These are phyloP conservation scores for Opeltia flavorubescens DNA, from an alignment of 495 filamentous ascomycete species.

Conservation along the genomic window DNA sequence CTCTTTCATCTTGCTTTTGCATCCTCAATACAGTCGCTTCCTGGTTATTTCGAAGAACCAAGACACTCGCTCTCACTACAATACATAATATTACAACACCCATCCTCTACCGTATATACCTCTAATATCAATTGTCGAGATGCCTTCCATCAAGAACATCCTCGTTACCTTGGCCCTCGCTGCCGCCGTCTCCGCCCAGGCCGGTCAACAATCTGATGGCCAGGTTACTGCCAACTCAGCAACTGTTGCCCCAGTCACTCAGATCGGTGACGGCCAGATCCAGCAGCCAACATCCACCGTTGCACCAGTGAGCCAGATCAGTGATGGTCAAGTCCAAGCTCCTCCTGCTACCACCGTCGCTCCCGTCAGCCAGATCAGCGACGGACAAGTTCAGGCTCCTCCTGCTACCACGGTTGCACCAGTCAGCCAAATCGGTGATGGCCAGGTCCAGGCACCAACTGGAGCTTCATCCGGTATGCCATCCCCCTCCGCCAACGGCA, in stretches of 20 bases:
- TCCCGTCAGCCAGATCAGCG: slow-evolving; percentile 13
- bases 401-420: slow-evolving; percentile 18
- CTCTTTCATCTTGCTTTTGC: slow-evolving; percentile 1
- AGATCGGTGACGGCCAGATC: slow-evolving; percentile 19
- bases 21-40: slow-evolving; percentile 14
- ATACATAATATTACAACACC: slow-evolving; percentile 1
- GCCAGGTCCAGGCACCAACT: slow-evolving; percentile 16
- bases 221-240: slow-evolving; percentile 8
- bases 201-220: slow-evolving; percentile 15
- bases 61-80: slow-evolving; percentile 13
- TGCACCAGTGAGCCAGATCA: slow-evolving; percentile 25
- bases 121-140: slow-evolving; percentile 5
- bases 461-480: slow-evolving; percentile 8
- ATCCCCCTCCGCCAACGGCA: slow-evolving; percentile 10
- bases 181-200: slow-evolving; percentile 8
- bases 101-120: slow-evolving; percentile 7
- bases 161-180: slow-evolving; percentile 12
- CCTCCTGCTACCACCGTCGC: slow-evolving; percentile 18
- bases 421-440: slow-evolving; percentile 11
- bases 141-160: slow-evolving; percentile 15
- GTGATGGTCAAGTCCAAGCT: slow-evolving; percentile 41
- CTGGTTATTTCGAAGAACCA: slow-evolving; percentile 9
- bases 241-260: slow-evolving; percentile 4
- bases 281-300: slow-evolving; percentile 12
- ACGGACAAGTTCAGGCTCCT: slow-evolving; percentile 16